Evolutionary conservation across 139 green algal species (phyloP).

Genomic region (Volvox africanus): DNA sequence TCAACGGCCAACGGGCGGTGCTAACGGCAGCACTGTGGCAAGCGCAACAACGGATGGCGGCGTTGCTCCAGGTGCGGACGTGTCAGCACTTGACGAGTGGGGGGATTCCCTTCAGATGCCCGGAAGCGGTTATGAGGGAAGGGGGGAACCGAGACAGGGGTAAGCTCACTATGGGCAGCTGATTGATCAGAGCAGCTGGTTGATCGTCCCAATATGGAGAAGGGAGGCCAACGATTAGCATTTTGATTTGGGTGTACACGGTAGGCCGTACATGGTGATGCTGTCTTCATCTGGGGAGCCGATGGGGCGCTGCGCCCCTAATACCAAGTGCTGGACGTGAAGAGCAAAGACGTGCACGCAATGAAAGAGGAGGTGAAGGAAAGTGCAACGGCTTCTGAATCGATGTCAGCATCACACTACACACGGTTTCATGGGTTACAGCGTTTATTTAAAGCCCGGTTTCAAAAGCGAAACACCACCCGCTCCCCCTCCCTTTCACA

Average conservation of each 20-base stretch:
- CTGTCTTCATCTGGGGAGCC: no score
- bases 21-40: background rate
- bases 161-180: no score
- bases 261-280: no score
- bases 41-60: background rate
- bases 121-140: background rate
- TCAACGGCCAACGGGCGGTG: conserved; percentile 37
- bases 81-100: background rate
- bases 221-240: no score
- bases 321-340: background rate
- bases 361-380: background rate
- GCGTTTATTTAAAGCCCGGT: no score
- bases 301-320: background rate
- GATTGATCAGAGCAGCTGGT: no score
- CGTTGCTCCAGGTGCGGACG: conserved; percentile 8
- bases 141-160: background rate
- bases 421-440: background rate
- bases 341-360: no score
- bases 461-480: no score
- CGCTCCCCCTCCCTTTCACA: no score
- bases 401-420: background rate
- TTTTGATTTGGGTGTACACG: no score
- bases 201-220: no score
- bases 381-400: background rate
- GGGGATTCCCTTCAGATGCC: no score